phyloP scores from a whole-genome alignment of 495 filamentous ascomycete species.

The Daldinia caldariorum region DNA sequence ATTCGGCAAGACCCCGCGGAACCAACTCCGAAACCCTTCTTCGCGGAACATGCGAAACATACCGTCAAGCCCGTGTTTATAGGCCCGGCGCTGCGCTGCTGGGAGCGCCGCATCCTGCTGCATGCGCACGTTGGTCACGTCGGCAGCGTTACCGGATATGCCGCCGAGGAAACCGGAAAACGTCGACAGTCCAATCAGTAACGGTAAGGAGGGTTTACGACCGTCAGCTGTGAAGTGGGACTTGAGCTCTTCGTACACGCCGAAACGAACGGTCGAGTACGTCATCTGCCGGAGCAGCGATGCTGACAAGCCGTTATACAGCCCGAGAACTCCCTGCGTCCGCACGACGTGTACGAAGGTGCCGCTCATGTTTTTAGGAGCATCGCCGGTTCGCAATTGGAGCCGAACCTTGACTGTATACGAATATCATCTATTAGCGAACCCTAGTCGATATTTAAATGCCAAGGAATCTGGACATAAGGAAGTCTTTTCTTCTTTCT shows the following conservation, averaged over 20 bases:
- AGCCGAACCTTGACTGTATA: conserved; percentile 73
- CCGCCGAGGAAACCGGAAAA: conserved; percentile 90
- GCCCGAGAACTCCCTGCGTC: conserved; percentile 69
- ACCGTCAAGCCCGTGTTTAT: conserved; percentile 88
- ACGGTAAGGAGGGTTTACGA: conserved; percentile 68
- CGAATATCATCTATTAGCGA: conserved; percentile 32
- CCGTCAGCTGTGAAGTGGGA: conserved; percentile 61
- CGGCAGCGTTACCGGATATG: conserved; percentile 89
- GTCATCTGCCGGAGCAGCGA: conserved; percentile 91
- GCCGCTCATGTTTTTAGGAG: conserved; percentile 77
- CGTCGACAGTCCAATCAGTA: conserved; percentile 81
- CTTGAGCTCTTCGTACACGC: conserved; percentile 94
- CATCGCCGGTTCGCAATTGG: conserved; percentile 77
- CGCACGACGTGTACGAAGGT: conserved; percentile 81
- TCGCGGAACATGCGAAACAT: conserved; percentile 82
- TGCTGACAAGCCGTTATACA: conserved; percentile 90
- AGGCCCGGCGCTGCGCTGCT: conserved; percentile 77
- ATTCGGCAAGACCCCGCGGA: conserved; percentile 93
- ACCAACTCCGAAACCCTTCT: conserved; percentile 77
- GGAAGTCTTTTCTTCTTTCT: not conserved
- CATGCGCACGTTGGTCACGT: conserved; percentile 98
- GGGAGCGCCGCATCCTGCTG: conserved; percentile 92
- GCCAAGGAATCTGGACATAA: not conserved
- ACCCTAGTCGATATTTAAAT: conserved; percentile 7
- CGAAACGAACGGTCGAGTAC: conserved; percentile 92